A percentile compares a stretch with the other conserved stretches of the same genome.
Conservation (phyloP, 768 basidiomycete genomes). For the Pholiota molesta region DNA sequence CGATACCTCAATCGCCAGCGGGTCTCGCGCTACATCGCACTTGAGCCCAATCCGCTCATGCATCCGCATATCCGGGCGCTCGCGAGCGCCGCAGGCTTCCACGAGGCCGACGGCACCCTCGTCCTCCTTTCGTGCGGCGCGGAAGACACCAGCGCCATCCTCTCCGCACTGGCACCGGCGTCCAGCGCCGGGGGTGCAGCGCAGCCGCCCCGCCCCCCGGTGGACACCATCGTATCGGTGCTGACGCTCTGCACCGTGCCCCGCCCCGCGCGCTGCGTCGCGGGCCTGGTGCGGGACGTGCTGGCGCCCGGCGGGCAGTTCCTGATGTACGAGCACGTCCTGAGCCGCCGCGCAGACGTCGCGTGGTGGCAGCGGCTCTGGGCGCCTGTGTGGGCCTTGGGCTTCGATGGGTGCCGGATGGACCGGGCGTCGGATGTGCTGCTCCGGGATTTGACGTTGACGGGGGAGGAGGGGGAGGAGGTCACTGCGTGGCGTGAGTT, state of each 20-base stretch:
- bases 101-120: slow-evolving; percentile 52
- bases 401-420: slow-evolving; percentile 65
- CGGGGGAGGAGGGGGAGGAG: slow-evolving; percentile 27
- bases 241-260: slow-evolving; percentile 73
- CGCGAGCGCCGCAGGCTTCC: slow-evolving; percentile 54
- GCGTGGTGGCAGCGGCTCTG: slow-evolving; percentile 75
- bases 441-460: slow-evolving; percentile 40
- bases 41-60: slow-evolving; percentile 73
- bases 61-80: slow-evolving; percentile 53
- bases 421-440: slow-evolving; percentile 58
- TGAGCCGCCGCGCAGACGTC: slow-evolving; percentile 51
- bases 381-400: slow-evolving; percentile 65
- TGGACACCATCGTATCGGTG: slow-evolving; percentile 67
- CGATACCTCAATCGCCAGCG: slow-evolving; percentile 57
- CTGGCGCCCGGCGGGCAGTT: slow-evolving; percentile 67
- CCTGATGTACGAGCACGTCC: slow-evolving; percentile 73
- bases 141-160: slow-evolving; percentile 54
- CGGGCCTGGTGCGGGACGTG: slow-evolving; percentile 45
- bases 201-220: slow-evolving; percentile 18
- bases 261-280: slow-evolving; percentile 49
- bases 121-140: slow-evolving; percentile 65
- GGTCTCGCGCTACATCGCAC: slow-evolving; percentile 67
- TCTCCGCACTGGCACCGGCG: slow-evolving; percentile 24
- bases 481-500: slow-evolving; percentile 36
- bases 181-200: slow-evolving; percentile 27